Base-by-base conservation (phyloP, 768 basidiomycete genomes). In the Mycena kentingensis region DNA sequence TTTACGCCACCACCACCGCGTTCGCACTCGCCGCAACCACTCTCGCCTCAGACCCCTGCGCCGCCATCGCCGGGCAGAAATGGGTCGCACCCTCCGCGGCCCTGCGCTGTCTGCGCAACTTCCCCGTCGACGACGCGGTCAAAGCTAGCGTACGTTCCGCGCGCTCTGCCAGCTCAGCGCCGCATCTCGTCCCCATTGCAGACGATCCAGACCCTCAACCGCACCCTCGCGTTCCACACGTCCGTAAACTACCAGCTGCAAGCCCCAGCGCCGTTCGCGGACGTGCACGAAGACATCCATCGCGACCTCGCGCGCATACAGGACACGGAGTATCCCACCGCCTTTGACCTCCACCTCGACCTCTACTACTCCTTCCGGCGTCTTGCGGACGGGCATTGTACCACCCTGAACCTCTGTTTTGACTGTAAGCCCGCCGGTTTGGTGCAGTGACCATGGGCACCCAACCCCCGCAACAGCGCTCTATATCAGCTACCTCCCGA, bases 211-310 rank as follows among this genome's bases (percentile, higher is more conserved):
- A 80, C 81, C 10, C 69, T 83, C 37, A 83, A 73, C 59, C 82
- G 79, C 62, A 80, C 80, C 0, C 63, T 84, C 8, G 75, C 78
- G 13, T 84, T 86, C 61, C 83, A 84, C 60, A 80, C 82, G 0
- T 84, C 83, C 3, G 75, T 78, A 22, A 84, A 83, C 68, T 84
- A 84, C 51, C 77, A 83, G 64, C 72, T 80, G 36, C 68, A 70
- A 46, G 82, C 83, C 1, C 81, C 82, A 1, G 61, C 66, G 19
- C 83, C 83, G 5, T 84, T 81, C 60, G 63, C 68, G 2, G 80
- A 82, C 50, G 81, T 85, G 6, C 81, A 83, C 50, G 81, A 82
- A 59, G 77, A 86, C 59, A 60, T 85, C 11, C 64, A 73, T 16
- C 71, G 65, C 12, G 81, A 82, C 62, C 65, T 84, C 36, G 74